Conservation (phyloP, 1,284 basidiomycete genomes). For the Cutaneotrichosporon sp. region DNA sequence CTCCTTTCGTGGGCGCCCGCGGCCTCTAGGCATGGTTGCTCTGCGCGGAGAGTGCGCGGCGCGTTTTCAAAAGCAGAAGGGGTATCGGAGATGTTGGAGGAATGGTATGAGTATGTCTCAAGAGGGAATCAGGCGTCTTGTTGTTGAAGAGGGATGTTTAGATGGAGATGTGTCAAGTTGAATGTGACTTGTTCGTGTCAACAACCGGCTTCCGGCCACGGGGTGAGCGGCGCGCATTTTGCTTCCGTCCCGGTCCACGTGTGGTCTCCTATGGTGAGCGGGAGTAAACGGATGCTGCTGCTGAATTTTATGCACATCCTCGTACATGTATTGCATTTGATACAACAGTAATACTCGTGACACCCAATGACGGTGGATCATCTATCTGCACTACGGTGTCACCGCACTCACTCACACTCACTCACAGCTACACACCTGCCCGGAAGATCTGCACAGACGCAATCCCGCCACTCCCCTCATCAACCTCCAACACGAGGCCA, state of each 20-base stretch:
- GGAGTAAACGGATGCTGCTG: not conserved
- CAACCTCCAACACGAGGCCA: constrained; percentile 72
- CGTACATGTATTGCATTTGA: too few relatives aligned
- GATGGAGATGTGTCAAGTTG: not conserved
- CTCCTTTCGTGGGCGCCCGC: constrained; percentile 18
- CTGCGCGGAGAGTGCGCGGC: not conserved
- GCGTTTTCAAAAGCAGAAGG: not conserved
- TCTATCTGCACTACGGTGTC: too few relatives aligned
- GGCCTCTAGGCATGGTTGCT: constrained; percentile 1
- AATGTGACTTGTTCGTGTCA: constrained; percentile 6
- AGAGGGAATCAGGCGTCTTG: not conserved
- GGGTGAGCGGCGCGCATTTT: not conserved
- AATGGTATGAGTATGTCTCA: not conserved
- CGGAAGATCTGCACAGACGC: constrained; percentile 41
- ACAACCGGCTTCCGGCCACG: constrained; percentile 9
- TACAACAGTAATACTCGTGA: too few relatives aligned
- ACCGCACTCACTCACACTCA: too few relatives aligned
- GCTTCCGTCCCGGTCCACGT: not conserved
- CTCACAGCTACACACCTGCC: not conserved
- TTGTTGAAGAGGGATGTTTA: not conserved
- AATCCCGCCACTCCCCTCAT: constrained; percentile 66
- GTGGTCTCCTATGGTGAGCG: not conserved
- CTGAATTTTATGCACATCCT: not conserved
- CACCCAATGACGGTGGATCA: too few relatives aligned
- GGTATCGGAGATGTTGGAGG: not conserved